phyloP scores from a whole-genome alignment of 2,329 filamentous ascomycete genomes.

The Curvularia spicifera region DNA sequence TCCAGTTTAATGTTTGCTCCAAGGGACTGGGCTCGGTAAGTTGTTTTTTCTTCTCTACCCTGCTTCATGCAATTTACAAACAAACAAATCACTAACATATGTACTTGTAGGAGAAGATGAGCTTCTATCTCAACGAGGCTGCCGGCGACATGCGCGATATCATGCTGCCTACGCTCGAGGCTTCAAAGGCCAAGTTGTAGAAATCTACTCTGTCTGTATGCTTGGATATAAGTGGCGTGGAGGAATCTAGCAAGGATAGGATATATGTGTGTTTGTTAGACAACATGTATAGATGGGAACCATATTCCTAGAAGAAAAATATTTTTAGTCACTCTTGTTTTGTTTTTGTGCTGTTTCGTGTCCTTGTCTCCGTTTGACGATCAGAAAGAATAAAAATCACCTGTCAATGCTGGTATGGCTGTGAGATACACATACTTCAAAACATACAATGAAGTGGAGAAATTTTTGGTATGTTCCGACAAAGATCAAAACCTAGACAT shows the following conservation, averaged over 20 bases:
- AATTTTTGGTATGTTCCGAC: constrained; percentile 26
- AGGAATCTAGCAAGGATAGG: not conserved
- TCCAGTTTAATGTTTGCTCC: constrained; percentile 98
- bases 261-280: not conserved
- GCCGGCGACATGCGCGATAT: constrained; percentile 88
- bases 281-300: not conserved
- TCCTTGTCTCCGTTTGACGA: not conserved
- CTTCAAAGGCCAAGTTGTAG: constrained; percentile 87
- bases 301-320: not conserved
- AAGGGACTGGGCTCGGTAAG: constrained; percentile 79
- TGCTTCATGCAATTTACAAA: not conserved
- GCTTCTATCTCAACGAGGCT: constrained; percentile 93
- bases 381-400: not conserved
- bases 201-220: not conserved
- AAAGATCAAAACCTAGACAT: constrained; percentile 33
- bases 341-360: not conserved
- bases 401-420: not conserved
- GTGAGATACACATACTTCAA: not conserved
- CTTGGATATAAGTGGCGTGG: not conserved
- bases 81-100: constrained; percentile 22
- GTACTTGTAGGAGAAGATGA: constrained; percentile 73
- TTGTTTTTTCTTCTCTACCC: constrained; percentile 3
- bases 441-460: constrained; percentile 13
- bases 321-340: not conserved
- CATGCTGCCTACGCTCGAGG: constrained; percentile 77